Conservation (phyloP, 352 stramenopile species). For the Halophytophthora polymorphica region DNA sequence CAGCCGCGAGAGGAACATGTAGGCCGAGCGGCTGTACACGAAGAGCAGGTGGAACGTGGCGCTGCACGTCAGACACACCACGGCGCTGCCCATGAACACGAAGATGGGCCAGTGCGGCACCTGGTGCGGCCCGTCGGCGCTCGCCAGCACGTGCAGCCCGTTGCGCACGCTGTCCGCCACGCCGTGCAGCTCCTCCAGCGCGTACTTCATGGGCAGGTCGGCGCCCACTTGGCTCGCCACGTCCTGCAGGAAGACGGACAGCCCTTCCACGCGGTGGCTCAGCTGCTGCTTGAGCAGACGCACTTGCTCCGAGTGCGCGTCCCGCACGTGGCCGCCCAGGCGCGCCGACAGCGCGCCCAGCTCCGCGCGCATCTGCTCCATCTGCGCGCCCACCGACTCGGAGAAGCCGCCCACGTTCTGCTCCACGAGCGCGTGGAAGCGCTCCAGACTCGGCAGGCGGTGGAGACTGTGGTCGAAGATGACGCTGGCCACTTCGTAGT, state of each 20-base stretch:
- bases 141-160: conserved; percentile 71
- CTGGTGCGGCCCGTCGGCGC: conserved; percentile 55
- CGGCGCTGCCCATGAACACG: conserved; percentile 80
- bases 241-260: conserved; percentile 68
- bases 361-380: conserved; percentile 64
- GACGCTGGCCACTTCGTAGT: conserved; percentile 77
- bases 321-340: conserved; percentile 35
- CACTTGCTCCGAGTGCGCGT: conserved; percentile 54
- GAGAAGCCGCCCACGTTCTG: conserved; percentile 71
- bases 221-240: conserved; percentile 70
- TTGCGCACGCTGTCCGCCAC: conserved; percentile 79
- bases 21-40: conserved; percentile 69
- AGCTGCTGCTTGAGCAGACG: conserved; percentile 55
- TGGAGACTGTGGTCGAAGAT: conserved; percentile 85
- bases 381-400: conserved; percentile 56
- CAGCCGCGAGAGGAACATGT: conserved; percentile 74
- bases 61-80: conserved; percentile 81
- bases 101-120: conserved; percentile 84
- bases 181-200: conserved; percentile 67
- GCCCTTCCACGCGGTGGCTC: conserved; percentile 52
- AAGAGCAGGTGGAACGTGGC: conserved; percentile 84
- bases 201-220: conserved; percentile 73
- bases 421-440: conserved; percentile 73
- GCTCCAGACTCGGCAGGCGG: conserved; percentile 78
- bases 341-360: conserved; percentile 53